Base-by-base conservation (phyloP, 768 basidiomycete species). In the Cyathus striatus region DNA sequence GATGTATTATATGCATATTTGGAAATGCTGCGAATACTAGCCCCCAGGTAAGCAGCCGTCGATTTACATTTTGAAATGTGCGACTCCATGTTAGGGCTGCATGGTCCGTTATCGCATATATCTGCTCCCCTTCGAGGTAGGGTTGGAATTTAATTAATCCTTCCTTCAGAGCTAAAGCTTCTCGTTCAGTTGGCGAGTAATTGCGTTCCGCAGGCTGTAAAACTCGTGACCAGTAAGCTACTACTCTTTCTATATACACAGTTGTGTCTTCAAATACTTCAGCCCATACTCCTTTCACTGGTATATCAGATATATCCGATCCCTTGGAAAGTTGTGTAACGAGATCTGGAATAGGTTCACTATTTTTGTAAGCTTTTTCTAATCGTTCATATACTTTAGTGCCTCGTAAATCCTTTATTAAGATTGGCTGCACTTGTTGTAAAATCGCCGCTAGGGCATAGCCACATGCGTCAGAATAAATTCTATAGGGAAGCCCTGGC, bases 381-480 rank as follows among this genome's bases (percentile, higher is more conserved):
- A 62, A 21, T 13, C 48, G 20, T 1, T 62, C 55, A 36, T 64
- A 64, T 0, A 46, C 20, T 12, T 46, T 50, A 12, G 62, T 66
- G 0, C 62, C 61, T 23, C 43, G 43, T 3, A 66, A 23, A 34
- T 66, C 61, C 9, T 25, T 20, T 1, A 66, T 48, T 2, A 1
- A 1, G 0, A 66, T 60, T 0, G 54, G 52, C 33, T 66, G 65
- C 0, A 65, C 62, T 49, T 66, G 65, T 32, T 66, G 62, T 0
- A 66, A 47, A 16, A 53, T 60, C 0, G 50, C 55, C 0, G 50
- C 64, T 0, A 65, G 35, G 0, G 49, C 64, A 38, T 48, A 61
- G 34, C 63, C 62, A 21, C 51, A 64, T 0, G 61, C 60, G 37
- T 71, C 65, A 0, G 64, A 59, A 36, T 70, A 70, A 0, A 71